Conservation (phyloP, 176 grass and related monocot species). For the Aegilops bicornis region DNA sequence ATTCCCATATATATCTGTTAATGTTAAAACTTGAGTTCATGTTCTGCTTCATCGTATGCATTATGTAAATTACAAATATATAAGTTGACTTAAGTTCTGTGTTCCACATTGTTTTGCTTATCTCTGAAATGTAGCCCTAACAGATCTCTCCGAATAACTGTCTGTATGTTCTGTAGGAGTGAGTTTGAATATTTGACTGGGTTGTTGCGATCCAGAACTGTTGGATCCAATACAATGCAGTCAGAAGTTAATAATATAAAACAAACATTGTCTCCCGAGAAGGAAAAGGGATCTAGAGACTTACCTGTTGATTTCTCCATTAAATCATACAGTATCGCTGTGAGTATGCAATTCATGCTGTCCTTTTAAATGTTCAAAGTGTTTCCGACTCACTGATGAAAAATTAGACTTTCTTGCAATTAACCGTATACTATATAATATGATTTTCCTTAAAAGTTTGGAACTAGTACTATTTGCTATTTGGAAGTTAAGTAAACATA, state of each 20-base stretch:
- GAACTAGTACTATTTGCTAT: not conserved
- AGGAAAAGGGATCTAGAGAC: slow-evolving; percentile 22
- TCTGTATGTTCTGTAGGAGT: slow-evolving; percentile 32
- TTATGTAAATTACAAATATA: not conserved
- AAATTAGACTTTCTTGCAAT: not conserved
- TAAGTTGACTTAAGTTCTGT: not conserved
- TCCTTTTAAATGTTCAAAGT: slow-evolving; percentile 8
- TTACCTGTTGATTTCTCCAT: slow-evolving; percentile 38
- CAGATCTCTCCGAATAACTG: slow-evolving; percentile 10
- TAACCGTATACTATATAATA: slow-evolving; percentile 11
- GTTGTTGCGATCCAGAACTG: slow-evolving; percentile 53
- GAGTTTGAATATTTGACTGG: slow-evolving; percentile 57
- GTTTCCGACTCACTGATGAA: slow-evolving; percentile 1
- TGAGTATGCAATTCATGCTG: slow-evolving; percentile 25
- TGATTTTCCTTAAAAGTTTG: not conserved
- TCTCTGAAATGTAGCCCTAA: not conserved
- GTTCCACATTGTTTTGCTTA: not conserved
- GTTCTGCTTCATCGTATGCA: not conserved
- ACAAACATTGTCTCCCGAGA: slow-evolving; percentile 6
- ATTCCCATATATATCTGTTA: slow-evolving; percentile 1
- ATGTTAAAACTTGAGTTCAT: not conserved
- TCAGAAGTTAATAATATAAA: slow-evolving; percentile 22
- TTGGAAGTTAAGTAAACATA: not conserved
- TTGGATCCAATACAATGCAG: slow-evolving; percentile 37
- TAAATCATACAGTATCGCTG: slow-evolving; percentile 24